These are phyloP conservation scores for Hyaloscypha variabilis DNA, from an alignment of 495 filamentous ascomycete species.

Conservation along the genomic window DNA sequence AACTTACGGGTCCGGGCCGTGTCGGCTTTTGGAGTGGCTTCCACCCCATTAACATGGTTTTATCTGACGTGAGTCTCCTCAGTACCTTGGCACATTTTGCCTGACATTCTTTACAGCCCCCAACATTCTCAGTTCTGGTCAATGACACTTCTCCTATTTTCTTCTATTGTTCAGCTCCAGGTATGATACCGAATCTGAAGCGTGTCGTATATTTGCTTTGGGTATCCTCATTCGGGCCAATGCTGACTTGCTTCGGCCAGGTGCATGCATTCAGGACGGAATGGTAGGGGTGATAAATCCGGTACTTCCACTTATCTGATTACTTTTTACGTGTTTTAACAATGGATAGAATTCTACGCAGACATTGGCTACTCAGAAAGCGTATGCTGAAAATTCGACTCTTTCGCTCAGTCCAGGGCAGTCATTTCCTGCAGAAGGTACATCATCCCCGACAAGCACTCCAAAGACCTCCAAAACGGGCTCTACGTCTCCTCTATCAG, in stretches of 20 bases:
- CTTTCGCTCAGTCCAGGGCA: constrained; percentile 21
- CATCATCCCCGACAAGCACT: constrained; percentile 1
- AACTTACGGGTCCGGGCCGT: constrained; percentile 42
- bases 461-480: not conserved
- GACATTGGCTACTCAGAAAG: constrained; percentile 20
- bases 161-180: constrained; percentile 60
- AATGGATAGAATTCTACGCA: constrained; percentile 27
- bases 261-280: constrained; percentile 39
- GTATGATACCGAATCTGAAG: no score
- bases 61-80: constrained; percentile 35
- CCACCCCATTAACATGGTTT: constrained; percentile 36
- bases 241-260: not conserved
- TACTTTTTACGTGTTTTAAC: constrained; percentile 1
- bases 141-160: constrained; percentile 62
- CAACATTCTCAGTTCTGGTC: constrained; percentile 49
- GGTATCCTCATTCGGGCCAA: no score
- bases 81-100: not conserved
- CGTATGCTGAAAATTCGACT: constrained; percentile 17
- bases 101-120: constrained; percentile 36
- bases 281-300: constrained; percentile 57
- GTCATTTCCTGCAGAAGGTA: constrained; percentile 18
- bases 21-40: constrained; percentile 52
- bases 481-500: constrained; percentile 4
- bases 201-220: no score
- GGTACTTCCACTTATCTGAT: constrained; percentile 7